Conservation (phyloP, 495 filamentous ascomycete genomes). For the Aspergillus avenaceus region DNA sequence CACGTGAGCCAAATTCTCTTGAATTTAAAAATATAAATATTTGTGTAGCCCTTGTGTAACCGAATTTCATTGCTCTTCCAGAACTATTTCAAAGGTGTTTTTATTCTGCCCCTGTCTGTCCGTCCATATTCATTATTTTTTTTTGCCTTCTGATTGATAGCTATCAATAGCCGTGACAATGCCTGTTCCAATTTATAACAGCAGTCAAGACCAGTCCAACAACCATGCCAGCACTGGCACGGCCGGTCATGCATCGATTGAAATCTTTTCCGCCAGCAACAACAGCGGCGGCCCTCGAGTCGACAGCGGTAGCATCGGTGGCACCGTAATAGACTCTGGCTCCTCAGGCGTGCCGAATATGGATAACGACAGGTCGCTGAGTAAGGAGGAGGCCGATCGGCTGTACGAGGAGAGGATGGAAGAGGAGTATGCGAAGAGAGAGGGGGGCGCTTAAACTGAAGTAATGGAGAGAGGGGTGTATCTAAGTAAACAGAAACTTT, state of each 20-base stretch:
- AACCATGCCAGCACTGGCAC: background rate
- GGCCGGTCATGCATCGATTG: background rate
- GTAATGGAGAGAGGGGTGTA: background rate
- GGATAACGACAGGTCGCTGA: conserved; percentile 26
- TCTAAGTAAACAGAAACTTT: no score
- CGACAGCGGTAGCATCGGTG: background rate
- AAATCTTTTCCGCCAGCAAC: background rate
- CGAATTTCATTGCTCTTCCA: no score
- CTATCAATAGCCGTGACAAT: no score
- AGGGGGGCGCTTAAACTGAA: conserved; percentile 55
- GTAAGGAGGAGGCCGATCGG: conserved; percentile 53
- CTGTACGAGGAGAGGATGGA: conserved; percentile 69
- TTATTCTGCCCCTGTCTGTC: no score
- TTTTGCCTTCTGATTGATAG: no score
- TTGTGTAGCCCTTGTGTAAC: no score
- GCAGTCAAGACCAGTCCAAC: background rate
- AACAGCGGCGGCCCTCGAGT: background rate
- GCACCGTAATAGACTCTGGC: background rate
- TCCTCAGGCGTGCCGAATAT: background rate
- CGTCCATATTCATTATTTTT: no score
- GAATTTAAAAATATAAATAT: no score
- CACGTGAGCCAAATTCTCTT: no score
- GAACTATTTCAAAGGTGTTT: no score
- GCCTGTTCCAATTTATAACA: background rate
- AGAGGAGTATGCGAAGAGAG: conserved; percentile 75